A percentile compares a stretch with the other conserved stretches of the same genome.
Conservation (phyloP, 73 alveolate species). For the Paramecium bursaria region DNA sequence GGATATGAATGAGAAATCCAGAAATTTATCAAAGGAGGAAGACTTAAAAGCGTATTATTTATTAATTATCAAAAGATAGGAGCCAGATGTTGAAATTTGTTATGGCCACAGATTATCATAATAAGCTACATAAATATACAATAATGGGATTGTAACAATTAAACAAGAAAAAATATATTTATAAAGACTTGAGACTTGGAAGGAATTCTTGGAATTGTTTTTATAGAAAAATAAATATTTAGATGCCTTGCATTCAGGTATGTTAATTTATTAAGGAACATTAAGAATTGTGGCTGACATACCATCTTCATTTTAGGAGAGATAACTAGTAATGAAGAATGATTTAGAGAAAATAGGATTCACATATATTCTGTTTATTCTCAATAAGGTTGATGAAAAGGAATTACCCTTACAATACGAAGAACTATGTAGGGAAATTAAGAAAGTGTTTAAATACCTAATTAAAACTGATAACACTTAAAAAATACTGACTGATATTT, state of each 20-base stretch:
- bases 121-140: neutral
- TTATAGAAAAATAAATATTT: conserved; percentile 28
- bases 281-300: conserved; percentile 4
- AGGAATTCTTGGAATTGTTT: conserved; percentile 8
- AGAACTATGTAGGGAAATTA: conserved; percentile 8
- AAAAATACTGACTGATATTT: neutral
- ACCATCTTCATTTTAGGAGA: conserved; percentile 10
- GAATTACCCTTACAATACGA: conserved; percentile 16
- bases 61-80: neutral
- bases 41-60: neutral
- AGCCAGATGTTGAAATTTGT: neutral
- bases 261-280: conserved; percentile 52
- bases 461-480: conserved; percentile 14
- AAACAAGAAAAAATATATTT: neutral
- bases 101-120: conserved; percentile 39
- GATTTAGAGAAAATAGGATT: conserved; percentile 25
- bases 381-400: conserved; percentile 6
- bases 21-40: conserved; percentile 46
- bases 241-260: conserved; percentile 41
- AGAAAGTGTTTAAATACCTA: conserved; percentile 1
- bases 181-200: conserved; percentile 35
- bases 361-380: conserved; percentile 51
- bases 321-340: conserved; percentile 37
- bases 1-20: neutral
- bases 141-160: conserved; percentile 23